Evolutionary conservation across 768 basidiomycete species (phyloP), one percentile per base, ranked within the genome.

Genomic region (Rhodotorula graminis): DNA sequence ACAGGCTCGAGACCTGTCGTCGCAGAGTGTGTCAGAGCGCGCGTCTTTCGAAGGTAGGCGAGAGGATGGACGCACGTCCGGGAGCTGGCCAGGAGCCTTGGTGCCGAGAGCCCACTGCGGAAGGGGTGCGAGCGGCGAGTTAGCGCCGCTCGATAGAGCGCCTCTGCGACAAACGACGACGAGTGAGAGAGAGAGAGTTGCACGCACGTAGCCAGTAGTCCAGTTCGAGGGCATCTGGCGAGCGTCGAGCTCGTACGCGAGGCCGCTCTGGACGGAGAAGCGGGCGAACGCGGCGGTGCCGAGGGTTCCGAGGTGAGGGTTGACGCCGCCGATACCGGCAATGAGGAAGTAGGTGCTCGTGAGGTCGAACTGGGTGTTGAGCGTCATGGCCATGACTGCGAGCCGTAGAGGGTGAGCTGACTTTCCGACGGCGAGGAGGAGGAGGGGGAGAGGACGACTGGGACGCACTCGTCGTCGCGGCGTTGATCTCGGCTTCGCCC

Each of bases 241-340:
- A 25, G 84, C 78, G 69, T 84, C 84, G 63, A 84, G 65, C 76
- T 84, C 83, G 78, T 82, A 82, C 66, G 82, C 80, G 23, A 61
- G 55, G 12, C 65, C 59, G 9, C 76, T 72, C 69, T 84, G 84
- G 0, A 84, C 82, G 8, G 81, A 80, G 73, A 80, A 84, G 14
- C 80, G 78, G 5, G 83, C 81, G 72, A 83, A 82, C 0, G 81
- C 79, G 21, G 82, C 84, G 18, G 77, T 65, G 6, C 81, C 83
- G 59, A 82, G 80, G 2, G 83, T 83, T 4, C 80, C 82, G 5
- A 74, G n/a, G 64, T 80, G 79, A 25, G 84, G 84, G 72, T 80
- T 83, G 59, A 83, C 76, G 2, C 84, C 84, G 5, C 80, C 83
- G 56, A 83, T 82, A 61, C 84, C 84, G 12, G 81, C 82, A 63